Evolutionary conservation across 495 filamentous ascomycete species (phyloP).

Genomic region (Talaromyces proteolyticus): DNA sequence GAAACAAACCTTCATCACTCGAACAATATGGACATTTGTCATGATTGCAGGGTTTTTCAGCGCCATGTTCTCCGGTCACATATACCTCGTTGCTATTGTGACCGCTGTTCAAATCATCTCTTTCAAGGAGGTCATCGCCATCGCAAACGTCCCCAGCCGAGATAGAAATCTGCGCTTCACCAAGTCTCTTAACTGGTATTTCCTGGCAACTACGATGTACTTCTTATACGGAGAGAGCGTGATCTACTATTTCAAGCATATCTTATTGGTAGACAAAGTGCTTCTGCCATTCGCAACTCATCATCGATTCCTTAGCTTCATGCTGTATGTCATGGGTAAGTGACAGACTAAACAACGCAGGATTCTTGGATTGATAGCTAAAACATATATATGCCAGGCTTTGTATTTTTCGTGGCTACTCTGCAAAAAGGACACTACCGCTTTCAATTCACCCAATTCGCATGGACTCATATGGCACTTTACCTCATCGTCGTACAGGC

Average conservation of each 20-base stretch:
- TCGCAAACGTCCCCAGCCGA: conserved; percentile 87
- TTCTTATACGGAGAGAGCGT: conserved; percentile 98
- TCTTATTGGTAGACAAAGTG: conserved; percentile 90
- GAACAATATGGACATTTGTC: conserved; percentile 95
- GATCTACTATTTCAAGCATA: conserved; percentile 99
- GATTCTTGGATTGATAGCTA: conserved; percentile 1
- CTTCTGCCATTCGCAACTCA: conserved; percentile 91
- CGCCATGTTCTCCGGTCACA: conserved; percentile 87
- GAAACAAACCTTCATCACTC: conserved; percentile 94
- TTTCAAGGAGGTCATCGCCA: conserved; percentile 99
- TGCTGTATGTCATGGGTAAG: conserved; percentile 93
- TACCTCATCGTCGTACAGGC: conserved; percentile 97
- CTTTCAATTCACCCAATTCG: conserved; percentile 99
- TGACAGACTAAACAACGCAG: background rate
- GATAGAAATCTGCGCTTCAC: conserved; percentile 90
- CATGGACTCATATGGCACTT: conserved; percentile 98
- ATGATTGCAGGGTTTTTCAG: conserved; percentile 95
- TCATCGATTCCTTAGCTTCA: conserved; percentile 97
- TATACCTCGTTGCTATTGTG: conserved; percentile 90
- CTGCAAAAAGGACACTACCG: conserved; percentile 92
- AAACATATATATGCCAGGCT: conserved; percentile 54
- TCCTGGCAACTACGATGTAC: conserved; percentile 97
- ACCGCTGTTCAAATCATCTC: conserved; percentile 93
- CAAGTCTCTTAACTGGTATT: conserved; percentile 98
- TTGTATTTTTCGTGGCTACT: conserved; percentile 98